phyloP scores from a whole-genome alignment of 805 yeast species.

The Candida endomychidarum region DNA sequence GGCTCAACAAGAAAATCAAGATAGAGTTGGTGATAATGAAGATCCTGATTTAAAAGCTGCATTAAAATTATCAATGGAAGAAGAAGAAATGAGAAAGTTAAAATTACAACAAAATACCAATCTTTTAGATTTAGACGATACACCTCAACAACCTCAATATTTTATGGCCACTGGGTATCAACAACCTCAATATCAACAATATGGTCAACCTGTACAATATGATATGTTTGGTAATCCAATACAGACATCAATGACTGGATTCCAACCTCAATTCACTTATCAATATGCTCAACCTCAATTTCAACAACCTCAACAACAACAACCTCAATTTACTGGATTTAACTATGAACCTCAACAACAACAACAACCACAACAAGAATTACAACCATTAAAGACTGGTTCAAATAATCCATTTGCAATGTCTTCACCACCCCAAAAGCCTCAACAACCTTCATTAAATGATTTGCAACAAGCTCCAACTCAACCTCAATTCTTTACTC shows the following conservation, averaged over 20 bases:
- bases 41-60: conserved; percentile 71
- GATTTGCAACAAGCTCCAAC: conserved; percentile 29
- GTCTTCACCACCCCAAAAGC: conserved; percentile 21
- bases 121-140: conserved; percentile 54
- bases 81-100: conserved; percentile 64
- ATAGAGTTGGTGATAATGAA: conserved; percentile 43
- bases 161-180: conserved; percentile 53
- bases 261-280: conserved; percentile 32
- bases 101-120: conserved; percentile 44
- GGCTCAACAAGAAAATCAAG: conserved; percentile 75
- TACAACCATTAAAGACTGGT: conserved; percentile 64
- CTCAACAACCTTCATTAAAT: conserved; percentile 21
- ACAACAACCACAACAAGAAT: conserved; percentile 30
- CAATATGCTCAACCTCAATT: conserved; percentile 30
- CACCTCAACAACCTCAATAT: conserved; percentile 19
- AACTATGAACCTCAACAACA: conserved; percentile 27
- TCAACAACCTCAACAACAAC: conserved; percentile 9
- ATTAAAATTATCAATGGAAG: conserved; percentile 69
- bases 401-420: conserved; percentile 79
- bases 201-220: conserved; percentile 29
- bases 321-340: conserved; percentile 31
- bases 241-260: conserved; percentile 58
- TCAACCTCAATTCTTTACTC: conserved; percentile 30
- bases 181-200: conserved; percentile 20
- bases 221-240: conserved; percentile 72